Base-by-base conservation (phyloP, 2,329 filamentous ascomycete genomes). In the Bisporella sp. region DNA sequence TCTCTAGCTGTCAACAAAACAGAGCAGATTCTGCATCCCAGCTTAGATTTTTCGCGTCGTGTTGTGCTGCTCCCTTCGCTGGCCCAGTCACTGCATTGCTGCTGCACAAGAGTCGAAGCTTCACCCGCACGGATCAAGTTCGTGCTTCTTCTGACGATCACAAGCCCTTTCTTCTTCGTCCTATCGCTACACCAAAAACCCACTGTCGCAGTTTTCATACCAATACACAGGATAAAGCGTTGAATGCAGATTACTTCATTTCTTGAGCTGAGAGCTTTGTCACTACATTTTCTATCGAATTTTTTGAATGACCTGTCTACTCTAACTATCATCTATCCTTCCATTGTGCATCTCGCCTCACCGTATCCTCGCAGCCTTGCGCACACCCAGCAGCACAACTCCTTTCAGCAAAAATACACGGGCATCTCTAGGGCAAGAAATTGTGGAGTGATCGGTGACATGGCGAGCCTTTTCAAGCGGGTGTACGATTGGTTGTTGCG, bases 401-500 rank as follows among this genome's bases (percentile, higher is more conserved):
- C 35, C 35, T 39, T 39, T 9, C 35, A 21, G 21, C 21, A 21
- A 21, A 21, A 21, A 21, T 21, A 21, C 21, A 21, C 21, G 21
- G 21, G 21, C 21, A 21, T 3, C 21, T 3, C 21, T 21, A 21
- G 21, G 21, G 21, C 21, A 21, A n/a, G n/a, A n/a, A n/a, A 37
- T 37, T n/a, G 35, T 37, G 35, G 40, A 59, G 41, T 21, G 55
- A 47, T 51, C 60, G 59, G 57, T 68, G 76, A 59, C 71, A 97
- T 97, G 91, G 87, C 89, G 64, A 87, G 89, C 62, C 75, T 99
- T 69, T 95, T 99, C 72, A 87, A 86, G 67, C 86, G 84, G 73
- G 85, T 99, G 70, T 97, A 97, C 77, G 93, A 97, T 81, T 97
- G 92, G 92, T 78, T 97, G 69, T 75, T 99, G 74, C 85, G 92